Percentiles rank a stretch among this genome's conserved stretches.
Conservation (phyloP, 2,329 filamentous ascomycete genomes). For the Hypoxylon sp. region DNA sequence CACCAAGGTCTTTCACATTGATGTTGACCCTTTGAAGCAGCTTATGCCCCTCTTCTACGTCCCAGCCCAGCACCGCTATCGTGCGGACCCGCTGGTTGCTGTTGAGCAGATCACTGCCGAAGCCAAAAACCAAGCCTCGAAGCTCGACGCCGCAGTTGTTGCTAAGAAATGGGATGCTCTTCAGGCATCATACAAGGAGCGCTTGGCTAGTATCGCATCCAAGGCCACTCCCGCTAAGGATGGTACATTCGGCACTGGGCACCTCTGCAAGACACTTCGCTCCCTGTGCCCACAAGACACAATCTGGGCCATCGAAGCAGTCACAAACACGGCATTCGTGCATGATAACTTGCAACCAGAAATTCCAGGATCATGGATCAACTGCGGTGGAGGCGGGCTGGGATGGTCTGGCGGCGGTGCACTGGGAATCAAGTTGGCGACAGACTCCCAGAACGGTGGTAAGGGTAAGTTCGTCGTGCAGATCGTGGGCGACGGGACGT, state of each 20-base stretch:
- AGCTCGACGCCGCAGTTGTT: constrained; percentile 57
- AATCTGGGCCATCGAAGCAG: constrained; percentile 81
- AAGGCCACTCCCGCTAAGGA: constrained; percentile 71
- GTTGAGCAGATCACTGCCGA: constrained; percentile 77
- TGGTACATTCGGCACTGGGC: constrained; percentile 71
- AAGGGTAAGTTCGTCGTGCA: constrained; percentile 67
- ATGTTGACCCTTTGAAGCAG: constrained; percentile 77
- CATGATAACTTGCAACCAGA: constrained; percentile 77
- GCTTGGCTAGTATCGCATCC: constrained; percentile 71
- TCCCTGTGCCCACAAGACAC: constrained; percentile 64
- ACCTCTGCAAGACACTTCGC: constrained; percentile 58
- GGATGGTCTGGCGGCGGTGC: constrained; percentile 68
- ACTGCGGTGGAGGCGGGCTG: constrained; percentile 67
- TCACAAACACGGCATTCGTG: constrained; percentile 77
- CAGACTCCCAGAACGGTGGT: constrained; percentile 58
- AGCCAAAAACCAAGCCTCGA: constrained; percentile 60
- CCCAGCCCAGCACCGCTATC: constrained; percentile 74
- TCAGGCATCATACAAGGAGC: constrained; percentile 69
- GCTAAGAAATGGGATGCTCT: constrained; percentile 67
- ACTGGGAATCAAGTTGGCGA: constrained; percentile 65
- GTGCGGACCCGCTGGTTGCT: constrained; percentile 74
- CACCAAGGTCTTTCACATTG: constrained; percentile 73
- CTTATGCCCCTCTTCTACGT: constrained; percentile 83
- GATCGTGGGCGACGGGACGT: constrained; percentile 71
- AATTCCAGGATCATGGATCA: constrained; percentile 66